Evolutionary conservation across 2,329 filamentous ascomycete genomes (phyloP).

Genomic region (Verticillium klebahnii): DNA sequence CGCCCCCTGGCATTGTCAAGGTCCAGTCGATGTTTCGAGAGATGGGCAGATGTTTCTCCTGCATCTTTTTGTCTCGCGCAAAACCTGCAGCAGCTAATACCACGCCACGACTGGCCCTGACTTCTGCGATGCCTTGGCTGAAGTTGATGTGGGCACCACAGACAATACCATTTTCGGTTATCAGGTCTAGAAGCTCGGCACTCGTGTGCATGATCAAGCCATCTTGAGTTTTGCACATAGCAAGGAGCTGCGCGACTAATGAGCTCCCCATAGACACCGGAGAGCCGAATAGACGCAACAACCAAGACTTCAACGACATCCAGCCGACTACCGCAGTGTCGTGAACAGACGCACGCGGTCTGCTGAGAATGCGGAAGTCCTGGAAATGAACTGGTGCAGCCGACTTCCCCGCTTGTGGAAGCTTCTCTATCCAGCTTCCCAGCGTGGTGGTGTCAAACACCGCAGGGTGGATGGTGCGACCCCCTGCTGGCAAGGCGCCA

Average conservation of each 20-base stretch:
- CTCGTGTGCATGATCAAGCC: slow-evolving; percentile 4
- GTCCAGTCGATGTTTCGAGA: slow-evolving; percentile 20
- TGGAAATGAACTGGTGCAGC: neutral
- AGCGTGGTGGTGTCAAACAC: slow-evolving; percentile 21
- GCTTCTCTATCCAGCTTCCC: slow-evolving; percentile 16
- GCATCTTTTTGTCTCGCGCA: slow-evolving; percentile 23
- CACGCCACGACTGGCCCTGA: slow-evolving; percentile 22
- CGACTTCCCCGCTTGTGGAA: slow-evolving; percentile 7
- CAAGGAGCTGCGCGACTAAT: slow-evolving; percentile 16
- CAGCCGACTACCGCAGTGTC: neutral
- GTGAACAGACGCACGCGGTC: neutral
- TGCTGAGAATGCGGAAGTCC: neutral
- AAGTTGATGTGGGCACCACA: neutral
- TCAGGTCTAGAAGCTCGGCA: slow-evolving; percentile 10
- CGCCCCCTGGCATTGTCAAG: slow-evolving; percentile 17
- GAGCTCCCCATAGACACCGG: slow-evolving; percentile 17
- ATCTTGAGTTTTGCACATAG: neutral
- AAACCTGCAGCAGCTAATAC: slow-evolving; percentile 30
- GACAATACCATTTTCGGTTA: neutral
- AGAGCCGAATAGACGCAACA: too few species aligned
- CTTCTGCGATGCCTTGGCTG: neutral
- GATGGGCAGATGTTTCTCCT: slow-evolving; percentile 16
- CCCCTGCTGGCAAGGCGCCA: slow-evolving; percentile 11
- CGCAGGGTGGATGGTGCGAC: slow-evolving; percentile 19
- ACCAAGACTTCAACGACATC: neutral